These are phyloP conservation scores for Wickerhamiella kazuoi DNA, from an alignment of 805 yeast genomes.

Conservation along the genomic window DNA sequence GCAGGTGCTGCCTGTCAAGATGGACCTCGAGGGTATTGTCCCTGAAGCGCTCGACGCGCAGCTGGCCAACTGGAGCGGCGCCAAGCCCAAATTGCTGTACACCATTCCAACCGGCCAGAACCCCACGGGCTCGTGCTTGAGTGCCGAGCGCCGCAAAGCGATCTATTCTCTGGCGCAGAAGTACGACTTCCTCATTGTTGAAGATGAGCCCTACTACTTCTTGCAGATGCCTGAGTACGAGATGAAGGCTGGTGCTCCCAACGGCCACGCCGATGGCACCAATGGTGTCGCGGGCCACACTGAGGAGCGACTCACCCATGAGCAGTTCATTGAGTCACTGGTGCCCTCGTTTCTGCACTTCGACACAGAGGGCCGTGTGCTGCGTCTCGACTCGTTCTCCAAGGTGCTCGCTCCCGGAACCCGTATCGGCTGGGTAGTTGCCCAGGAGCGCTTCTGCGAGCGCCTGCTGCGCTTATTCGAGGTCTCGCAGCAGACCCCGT, in stretches of 20 bases:
- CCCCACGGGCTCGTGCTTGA: conserved; percentile 84
- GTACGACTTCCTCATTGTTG: conserved; percentile 73
- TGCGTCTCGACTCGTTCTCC: conserved; percentile 78
- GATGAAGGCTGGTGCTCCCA: conserved; percentile 26
- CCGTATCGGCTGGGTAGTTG: conserved; percentile 80
- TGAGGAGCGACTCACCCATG: conserved; percentile 27
- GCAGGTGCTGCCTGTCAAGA: conserved; percentile 49
- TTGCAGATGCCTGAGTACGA: conserved; percentile 73
- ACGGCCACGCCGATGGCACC: conserved; percentile 15
- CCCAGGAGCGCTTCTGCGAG: conserved; percentile 45
- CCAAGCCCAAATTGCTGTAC: conserved; percentile 73
- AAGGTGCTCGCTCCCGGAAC: conserved; percentile 85
- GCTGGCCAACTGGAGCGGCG: conserved; percentile 49
- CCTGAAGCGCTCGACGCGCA: conserved; percentile 50
- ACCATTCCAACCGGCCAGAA: conserved; percentile 93
- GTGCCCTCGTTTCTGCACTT: conserved; percentile 58
- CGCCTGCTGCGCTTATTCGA: conserved; percentile 58
- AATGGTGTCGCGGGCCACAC: conserved; percentile 16
- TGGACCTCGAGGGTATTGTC: conserved; percentile 63
- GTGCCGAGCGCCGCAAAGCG: conserved; percentile 55
- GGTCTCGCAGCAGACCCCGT: conserved; percentile 60
- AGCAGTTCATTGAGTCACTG: conserved; percentile 46
- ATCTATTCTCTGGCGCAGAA: conserved; percentile 66
- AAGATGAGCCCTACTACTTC: conserved; percentile 96
- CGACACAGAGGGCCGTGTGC: conserved; percentile 77